Evolutionary conservation across 1,284 basidiomycete genomes (phyloP).

Genomic region (Cryptococcus sp.): DNA sequence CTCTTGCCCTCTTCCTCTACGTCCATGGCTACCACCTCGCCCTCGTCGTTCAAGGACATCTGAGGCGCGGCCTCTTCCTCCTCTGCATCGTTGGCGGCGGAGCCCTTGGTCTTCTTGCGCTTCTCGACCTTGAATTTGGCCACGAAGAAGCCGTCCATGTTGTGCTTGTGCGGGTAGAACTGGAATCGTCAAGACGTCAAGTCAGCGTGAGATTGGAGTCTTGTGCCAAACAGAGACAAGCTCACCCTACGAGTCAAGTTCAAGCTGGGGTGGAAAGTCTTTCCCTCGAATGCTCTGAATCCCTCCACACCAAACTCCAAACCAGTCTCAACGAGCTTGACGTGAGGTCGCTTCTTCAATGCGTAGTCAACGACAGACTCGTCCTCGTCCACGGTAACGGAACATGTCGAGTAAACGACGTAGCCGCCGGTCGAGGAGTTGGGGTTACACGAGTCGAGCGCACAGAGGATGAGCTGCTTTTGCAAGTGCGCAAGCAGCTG

Average conservation of each 20-base stretch:
- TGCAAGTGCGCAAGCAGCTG: conserved; percentile 92
- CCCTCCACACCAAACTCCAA: conserved; percentile 92
- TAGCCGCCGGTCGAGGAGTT: conserved; percentile 89
- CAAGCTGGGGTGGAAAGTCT: conserved; percentile 78
- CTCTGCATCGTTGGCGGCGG: conserved; percentile 38
- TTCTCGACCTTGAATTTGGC: conserved; percentile 95
- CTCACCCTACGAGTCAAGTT: conserved; percentile 70
- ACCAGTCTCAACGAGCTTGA: conserved; percentile 89
- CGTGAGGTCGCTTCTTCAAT: conserved; percentile 93
- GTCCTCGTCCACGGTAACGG: conserved; percentile 97
- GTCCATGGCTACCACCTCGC: conserved; percentile 20
- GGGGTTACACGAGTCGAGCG: conserved; percentile 92
- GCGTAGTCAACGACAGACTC: conserved; percentile 98
- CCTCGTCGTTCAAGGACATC: conserved; percentile 43
- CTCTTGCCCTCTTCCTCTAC: conserved; percentile 24
- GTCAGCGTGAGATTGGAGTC: background rate
- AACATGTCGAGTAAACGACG: conserved; percentile 98
- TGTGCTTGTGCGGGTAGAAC: conserved; percentile 55
- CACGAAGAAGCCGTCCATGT: conserved; percentile 96
- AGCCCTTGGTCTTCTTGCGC: conserved; percentile 61
- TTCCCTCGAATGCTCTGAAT: conserved; percentile 86
- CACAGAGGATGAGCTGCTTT: conserved; percentile 97
- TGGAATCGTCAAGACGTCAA: conserved; percentile 7
- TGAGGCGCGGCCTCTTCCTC: conserved; percentile 49
- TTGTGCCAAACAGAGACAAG: conserved; percentile 4